A percentile compares a stretch with the other conserved stretches of the same genome.
These are phyloP conservation scores for Wallacemonas collosoma DNA, from an alignment of 208 protist genomes.

Conservation along the genomic window DNA sequence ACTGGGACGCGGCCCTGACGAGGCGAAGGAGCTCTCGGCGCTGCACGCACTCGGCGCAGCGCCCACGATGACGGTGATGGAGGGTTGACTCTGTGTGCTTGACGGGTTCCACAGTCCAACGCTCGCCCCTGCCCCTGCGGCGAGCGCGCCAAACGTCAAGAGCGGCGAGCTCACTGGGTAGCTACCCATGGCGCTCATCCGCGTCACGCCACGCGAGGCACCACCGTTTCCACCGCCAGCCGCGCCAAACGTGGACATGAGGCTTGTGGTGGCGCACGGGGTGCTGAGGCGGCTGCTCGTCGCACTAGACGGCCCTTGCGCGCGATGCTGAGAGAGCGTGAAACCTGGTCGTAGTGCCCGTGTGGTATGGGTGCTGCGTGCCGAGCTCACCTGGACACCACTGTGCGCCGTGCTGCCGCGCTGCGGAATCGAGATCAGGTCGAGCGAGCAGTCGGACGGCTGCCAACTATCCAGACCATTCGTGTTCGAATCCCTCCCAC, in stretches of 20 bases:
- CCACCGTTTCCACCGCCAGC: not conserved
- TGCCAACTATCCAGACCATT: constrained; percentile 8
- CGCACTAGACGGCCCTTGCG: not conserved
- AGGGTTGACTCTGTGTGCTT: not conserved
- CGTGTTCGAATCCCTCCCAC: constrained; percentile 8
- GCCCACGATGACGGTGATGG: constrained; percentile 3
- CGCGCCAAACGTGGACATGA: constrained; percentile 8
- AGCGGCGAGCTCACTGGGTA: not conserved
- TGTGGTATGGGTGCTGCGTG: not conserved
- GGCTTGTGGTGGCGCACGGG: constrained; percentile 5
- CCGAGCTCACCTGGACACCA: too few species aligned
- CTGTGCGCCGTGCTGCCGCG: not conserved
- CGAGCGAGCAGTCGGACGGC: constrained; percentile 8
- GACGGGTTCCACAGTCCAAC: not conserved
- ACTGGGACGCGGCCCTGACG: constrained; percentile 19
- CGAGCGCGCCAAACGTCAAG: not conserved
- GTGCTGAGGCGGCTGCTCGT: constrained; percentile 13
- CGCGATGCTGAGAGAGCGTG: not conserved
- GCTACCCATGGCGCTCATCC: not conserved
- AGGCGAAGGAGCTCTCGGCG: constrained; percentile 6
- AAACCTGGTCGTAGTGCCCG: not conserved
- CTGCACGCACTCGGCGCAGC: not conserved
- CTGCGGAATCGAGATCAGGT: not conserved
- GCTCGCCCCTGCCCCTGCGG: not conserved
- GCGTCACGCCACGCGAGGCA: not conserved